Base-by-base conservation (phyloP, 768 basidiomycete species). In the Russula abietina region DNA sequence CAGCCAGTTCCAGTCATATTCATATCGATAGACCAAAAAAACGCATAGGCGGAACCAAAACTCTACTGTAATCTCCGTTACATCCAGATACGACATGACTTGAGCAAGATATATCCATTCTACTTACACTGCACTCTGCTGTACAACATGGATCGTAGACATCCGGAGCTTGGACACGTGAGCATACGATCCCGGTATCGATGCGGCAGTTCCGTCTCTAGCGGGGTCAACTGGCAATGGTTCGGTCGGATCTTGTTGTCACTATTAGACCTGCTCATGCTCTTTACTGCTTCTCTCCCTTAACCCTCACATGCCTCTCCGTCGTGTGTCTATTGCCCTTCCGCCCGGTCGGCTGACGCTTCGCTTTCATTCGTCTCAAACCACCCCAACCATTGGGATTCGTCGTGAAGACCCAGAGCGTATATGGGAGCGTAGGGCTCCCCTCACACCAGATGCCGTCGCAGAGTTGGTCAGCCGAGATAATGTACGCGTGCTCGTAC, bases 371-470 rank as follows among this genome's bases (percentile, higher is more conserved):
- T n/a, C 50, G 33, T 46, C 33, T 53, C 50, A 54, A 50, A n/a
- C 28, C 43, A 11, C 52, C 45, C 45, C 67, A n/a, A 79, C 75
- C 24, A 65, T 88, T 16, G 86, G 86, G 22, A 79, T 88, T 28
- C 77, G 91, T 19, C 83, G 87, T 43, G 94, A 97, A 72, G 89
- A 95, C 70, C 86, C 89, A 0, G 67, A 74, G 33, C 77, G 94
- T 56, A 83, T 91, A 59, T 97, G 93, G 93, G 94, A 96, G 71
- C 80, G 94, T 9, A 81, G 94, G 19, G 84, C 81, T 33, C 93
- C 94, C 2, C 76, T 97, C 50, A 91, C 89, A 0, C 94, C 94
- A 0, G 81, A 82, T 4, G 85, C 82, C 7, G 87, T 95, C 33
- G 72, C 81, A 48, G 73, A 81, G 6, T 79, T 95, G 9, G 77